Evolutionary conservation across 345 rosid species (phyloP).

Genomic region (Sisymbrium irio): DNA sequence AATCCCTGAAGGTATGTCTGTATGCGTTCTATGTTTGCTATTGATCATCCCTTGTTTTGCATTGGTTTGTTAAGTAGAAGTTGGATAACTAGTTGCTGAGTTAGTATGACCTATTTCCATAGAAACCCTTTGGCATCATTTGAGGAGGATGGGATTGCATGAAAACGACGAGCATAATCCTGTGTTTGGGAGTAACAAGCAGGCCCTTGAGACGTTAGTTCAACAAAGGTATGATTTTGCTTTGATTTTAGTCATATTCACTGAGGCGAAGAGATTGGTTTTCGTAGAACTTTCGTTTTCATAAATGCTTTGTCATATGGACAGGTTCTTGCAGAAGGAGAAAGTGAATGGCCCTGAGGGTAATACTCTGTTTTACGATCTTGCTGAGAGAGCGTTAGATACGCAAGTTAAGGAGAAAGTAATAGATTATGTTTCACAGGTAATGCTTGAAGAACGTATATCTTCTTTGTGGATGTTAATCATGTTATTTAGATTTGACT

Average conservation of each 20-base stretch:
- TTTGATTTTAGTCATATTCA: background rate
- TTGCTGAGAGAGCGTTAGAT: constrained; percentile 94
- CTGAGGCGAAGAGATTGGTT: background rate
- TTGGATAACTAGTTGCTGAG: background rate
- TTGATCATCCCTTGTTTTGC: too few relatives aligned
- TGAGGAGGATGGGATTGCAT: constrained; percentile 63
- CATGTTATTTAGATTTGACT: background rate
- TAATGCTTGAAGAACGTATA: constrained; percentile 23
- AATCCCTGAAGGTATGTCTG: constrained; percentile 62
- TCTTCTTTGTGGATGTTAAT: background rate
- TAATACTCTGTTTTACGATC: constrained; percentile 58
- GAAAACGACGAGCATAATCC: constrained; percentile 68
- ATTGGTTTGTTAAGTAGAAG: background rate
- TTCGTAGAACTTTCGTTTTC: background rate
- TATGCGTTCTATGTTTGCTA: background rate
- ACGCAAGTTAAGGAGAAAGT: constrained; percentile 53
- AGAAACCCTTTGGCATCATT: constrained; percentile 85
- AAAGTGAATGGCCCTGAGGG: constrained; percentile 89
- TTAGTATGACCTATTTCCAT: background rate
- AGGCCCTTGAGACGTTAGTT: constrained; percentile 68
- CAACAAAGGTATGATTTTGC: constrained; percentile 65
- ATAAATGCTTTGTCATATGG: background rate
- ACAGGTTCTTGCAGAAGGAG: constrained; percentile 82
- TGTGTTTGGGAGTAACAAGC: constrained; percentile 72
- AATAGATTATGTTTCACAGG: constrained; percentile 79